Percentiles rank a stretch among this genome's conserved stretches.
These are phyloP conservation scores for Solanum microdontum DNA, from an alignment of 257 asterid genomes.

Conservation along the genomic window DNA sequence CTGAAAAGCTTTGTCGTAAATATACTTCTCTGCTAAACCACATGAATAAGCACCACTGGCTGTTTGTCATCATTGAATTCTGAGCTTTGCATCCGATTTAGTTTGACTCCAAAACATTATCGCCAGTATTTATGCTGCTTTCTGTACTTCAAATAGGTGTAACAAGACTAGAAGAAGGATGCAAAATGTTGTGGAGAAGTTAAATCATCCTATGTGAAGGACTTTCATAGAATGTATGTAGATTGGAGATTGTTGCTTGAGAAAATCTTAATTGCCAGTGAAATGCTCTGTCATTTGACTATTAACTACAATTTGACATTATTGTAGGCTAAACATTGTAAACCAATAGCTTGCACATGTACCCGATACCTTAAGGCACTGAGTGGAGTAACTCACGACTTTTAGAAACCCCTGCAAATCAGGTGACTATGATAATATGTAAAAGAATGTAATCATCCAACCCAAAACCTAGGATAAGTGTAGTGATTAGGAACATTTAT, in stretches of 20 bases:
- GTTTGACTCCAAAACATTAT: not conserved
- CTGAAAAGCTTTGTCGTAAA: not conserved
- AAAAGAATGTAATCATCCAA: not conserved
- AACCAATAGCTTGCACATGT: not conserved
- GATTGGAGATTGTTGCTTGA: not conserved
- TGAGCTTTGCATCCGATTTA: not conserved
- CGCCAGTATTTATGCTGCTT: not conserved
- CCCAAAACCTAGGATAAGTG: not conserved
- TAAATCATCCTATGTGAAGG: not conserved
- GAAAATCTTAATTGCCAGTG: not conserved
- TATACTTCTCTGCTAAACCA: not conserved
- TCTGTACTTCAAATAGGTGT: not conserved
- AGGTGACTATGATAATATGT: not conserved
- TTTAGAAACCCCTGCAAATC: not conserved
- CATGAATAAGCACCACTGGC: not conserved
- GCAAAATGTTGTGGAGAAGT: not conserved
- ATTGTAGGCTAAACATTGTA: not conserved
- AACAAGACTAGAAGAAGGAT: not conserved
- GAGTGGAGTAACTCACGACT: not conserved
- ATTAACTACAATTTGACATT: not conserved
- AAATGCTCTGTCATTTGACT: not conserved
- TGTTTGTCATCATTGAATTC: not conserved
- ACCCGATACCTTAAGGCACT: not conserved
- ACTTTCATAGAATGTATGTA: not conserved
- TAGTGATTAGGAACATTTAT: not conserved